Base-by-base conservation (phyloP, 2,329 filamentous ascomycete species). In the Penicillium aurantiogriseum region DNA sequence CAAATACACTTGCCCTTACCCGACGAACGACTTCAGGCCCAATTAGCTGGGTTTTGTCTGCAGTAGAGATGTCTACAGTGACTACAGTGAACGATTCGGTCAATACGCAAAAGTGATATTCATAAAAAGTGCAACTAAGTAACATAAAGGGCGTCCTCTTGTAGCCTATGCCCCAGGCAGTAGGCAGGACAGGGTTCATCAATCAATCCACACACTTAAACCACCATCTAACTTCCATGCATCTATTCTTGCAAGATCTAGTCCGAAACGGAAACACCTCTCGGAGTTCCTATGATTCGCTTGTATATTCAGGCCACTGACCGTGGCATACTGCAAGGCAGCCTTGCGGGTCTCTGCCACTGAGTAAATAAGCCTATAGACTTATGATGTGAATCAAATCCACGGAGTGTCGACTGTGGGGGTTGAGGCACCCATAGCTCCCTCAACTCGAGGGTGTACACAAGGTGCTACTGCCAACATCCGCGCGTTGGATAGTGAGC, bases 121-220 rank as follows among this genome's bases (percentile, higher is more conserved):
- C 51, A 23, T 54, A 10, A 49, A 33, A 40, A 27, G 9, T 39
- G 33, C 51, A 45, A 51, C 40, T 38, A 38, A 36, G 19, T 42
- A 53, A 47, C 29, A 42, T 54, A 39, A 54, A 47, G 19, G 17
- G 42, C 23, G 31, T 57, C 49, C 5, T 46, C 33, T 36, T 31
- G 19, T 33, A 38, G 17, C 51, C 40, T 53, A 31, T 49, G 51
- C 44, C 51, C 51, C 51, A 54, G 51, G 51, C 43, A 49, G 15
- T 54, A 36, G 43, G 17, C 27, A 40, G 35, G 19, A 53, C 42
- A 47, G 33, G n/a, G 33, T 53, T 42, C 51, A 40, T 49, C 23
- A 29, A 43, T 43, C 38, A 48, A 48, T 49, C 35, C 44, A 40
- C 43, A 53, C 42, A 53, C 21, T 36, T 40, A 39, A 40, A 46